Base-by-base conservation (phyloP, 306 rosid genomes). In the Abrus pulchellus region DNA sequence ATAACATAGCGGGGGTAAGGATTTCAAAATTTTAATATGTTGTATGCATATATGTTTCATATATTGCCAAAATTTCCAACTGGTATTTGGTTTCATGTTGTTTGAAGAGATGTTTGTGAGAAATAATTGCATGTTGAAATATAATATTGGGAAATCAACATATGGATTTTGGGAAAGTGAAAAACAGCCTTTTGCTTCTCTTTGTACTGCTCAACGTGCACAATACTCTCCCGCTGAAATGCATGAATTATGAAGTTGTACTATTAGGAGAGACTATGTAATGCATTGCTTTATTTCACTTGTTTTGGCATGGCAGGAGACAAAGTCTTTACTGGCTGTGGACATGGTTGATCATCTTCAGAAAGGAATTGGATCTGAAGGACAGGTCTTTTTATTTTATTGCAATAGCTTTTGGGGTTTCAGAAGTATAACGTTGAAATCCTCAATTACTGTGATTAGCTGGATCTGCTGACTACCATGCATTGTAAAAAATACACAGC, bases 341-440 rank as follows among this genome's bases (percentile, higher is more conserved):
- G 93, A 91, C 78, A 91, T 94, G 97, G 88, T 93, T 82, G 95
- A 91, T 78, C 99, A 93, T 89, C 97, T 94, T 84, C 80, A 80
- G 86, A 88, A 82, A 79, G 90, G 97, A 75, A 72, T 87, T 80
- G 97, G 97, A 74, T 89, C 87, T 36, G 79, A 76, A 48, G 95
- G 94, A 85, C 94, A 94, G 99, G 99, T 94, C 65, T 55, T 63
- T 60, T 69, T 14, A 4, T 57, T 56, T 63, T 64, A 9, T 32
- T 7, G 27, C 40, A 33, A 40, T 48, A 83, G 38, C 45, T 57
- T 71, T 77, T 45, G 10, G 47, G 55, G 49, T 52, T 71, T 83
- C 36, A 66, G 29, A 57, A 78, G 14, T 71, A 67, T 62, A 76
- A 70, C 43, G 49, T 65, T 76, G 65, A 72, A 68, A 68, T 55